Evolutionary conservation across 208 protist genomes (phyloP).

Genomic region (Wallacemonas rigidus): DNA sequence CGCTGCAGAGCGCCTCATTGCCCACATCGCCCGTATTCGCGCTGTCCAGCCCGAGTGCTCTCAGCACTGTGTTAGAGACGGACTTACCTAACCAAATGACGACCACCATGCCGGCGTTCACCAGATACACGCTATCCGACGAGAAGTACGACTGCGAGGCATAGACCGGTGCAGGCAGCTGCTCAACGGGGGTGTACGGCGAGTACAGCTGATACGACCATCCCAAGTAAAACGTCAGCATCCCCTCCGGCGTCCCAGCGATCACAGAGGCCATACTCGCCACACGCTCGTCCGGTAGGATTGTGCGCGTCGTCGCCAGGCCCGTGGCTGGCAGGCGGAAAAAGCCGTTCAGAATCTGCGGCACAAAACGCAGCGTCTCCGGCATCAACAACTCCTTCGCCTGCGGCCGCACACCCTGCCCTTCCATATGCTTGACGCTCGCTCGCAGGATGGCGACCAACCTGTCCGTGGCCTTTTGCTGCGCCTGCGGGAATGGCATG

Average conservation of each 20-base stretch:
- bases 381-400: constrained; percentile 64
- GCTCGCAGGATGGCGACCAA: constrained; percentile 50
- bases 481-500: constrained; percentile 58
- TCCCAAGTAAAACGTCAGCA: constrained; percentile 65
- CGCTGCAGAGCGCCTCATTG: constrained; percentile 19
- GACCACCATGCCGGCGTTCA: constrained; percentile 54
- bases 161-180: constrained; percentile 58
- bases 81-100: constrained; percentile 79
- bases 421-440: constrained; percentile 47
- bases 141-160: constrained; percentile 61
- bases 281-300: constrained; percentile 72
- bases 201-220: constrained; percentile 80
- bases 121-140: constrained; percentile 61
- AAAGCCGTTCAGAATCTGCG: constrained; percentile 80
- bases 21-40: not conserved
- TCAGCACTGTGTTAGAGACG: constrained; percentile 39
- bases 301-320: constrained; percentile 33
- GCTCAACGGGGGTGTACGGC: constrained; percentile 42
- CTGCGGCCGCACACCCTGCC: constrained; percentile 36
- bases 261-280: constrained; percentile 77
- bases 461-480: constrained; percentile 59
- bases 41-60: constrained; percentile 45
- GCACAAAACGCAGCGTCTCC: constrained; percentile 75
- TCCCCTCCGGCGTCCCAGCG: constrained; percentile 58
- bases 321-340: constrained; percentile 64